Conservation (phyloP, 1,284 basidiomycete species). For the Crucibulum cyathiforme region DNA sequence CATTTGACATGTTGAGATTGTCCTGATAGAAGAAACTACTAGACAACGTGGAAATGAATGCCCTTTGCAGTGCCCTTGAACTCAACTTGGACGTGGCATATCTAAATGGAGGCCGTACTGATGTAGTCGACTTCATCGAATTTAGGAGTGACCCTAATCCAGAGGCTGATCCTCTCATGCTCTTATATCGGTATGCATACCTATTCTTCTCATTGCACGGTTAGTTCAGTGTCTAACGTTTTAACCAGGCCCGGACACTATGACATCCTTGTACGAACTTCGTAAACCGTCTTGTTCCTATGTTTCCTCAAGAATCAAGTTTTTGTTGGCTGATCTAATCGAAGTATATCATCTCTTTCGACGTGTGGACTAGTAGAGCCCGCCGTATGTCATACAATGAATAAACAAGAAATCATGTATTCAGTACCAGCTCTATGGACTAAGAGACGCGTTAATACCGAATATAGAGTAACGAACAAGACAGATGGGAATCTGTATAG, state of each 20-base stretch:
- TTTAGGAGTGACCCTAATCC: slow-evolving; percentile 59
- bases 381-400: too few species aligned
- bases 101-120: slow-evolving; percentile 64
- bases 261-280: slow-evolving; percentile 5
- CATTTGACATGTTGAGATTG: neutral
- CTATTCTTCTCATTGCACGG: neutral
- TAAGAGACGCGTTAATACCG: too few species aligned
- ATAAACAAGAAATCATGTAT: too few species aligned
- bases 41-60: slow-evolving; percentile 88
- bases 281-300: too few species aligned
- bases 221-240: slow-evolving; percentile 4
- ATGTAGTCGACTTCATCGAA: slow-evolving; percentile 73
- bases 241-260: slow-evolving; percentile 73
- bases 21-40: slow-evolving; percentile 5
- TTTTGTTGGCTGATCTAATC: too few species aligned
- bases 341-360: too few species aligned
- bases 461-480: too few species aligned
- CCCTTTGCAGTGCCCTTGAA: slow-evolving; percentile 72
- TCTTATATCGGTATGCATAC: slow-evolving; percentile 74
- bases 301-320: too few species aligned
- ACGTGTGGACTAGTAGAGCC: too few species aligned
- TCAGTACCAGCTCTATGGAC: too few species aligned
- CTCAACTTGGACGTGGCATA: slow-evolving; percentile 81
- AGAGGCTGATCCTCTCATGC: slow-evolving; percentile 54
- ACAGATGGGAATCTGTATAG: too few species aligned